Evolutionary conservation across 257 asterid species (phyloP).

Genomic region (Dorcoceras hygrometricum): DNA sequence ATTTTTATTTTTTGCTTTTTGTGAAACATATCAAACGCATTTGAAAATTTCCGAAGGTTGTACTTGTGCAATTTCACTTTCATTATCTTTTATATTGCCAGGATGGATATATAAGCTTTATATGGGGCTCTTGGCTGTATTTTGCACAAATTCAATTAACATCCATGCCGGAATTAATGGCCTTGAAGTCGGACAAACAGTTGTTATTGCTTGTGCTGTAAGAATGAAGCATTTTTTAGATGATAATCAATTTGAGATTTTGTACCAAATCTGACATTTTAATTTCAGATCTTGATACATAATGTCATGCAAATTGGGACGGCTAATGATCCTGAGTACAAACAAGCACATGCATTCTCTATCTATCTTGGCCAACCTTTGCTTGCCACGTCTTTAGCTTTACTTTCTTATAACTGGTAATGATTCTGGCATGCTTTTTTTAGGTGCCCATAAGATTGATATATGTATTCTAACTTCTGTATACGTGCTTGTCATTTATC

Average conservation of each 20-base stretch:
- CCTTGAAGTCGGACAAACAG: slow-evolving; percentile 97
- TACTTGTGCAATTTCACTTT: neutral
- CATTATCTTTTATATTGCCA: slow-evolving; percentile 30
- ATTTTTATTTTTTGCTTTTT: neutral
- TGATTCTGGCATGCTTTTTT: slow-evolving; percentile 11
- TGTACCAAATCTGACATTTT: slow-evolving; percentile 16
- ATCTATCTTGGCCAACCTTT: slow-evolving; percentile 85
- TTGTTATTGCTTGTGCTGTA: slow-evolving; percentile 86
- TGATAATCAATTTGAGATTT: neutral
- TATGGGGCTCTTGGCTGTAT: slow-evolving; percentile 89
- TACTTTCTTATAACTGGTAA: slow-evolving; percentile 91
- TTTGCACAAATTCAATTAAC: slow-evolving; percentile 93
- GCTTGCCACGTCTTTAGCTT: slow-evolving; percentile 89
- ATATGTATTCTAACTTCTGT: slow-evolving; percentile 5
- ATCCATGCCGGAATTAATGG: slow-evolving; percentile 95
- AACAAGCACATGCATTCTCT: slow-evolving; percentile 93
- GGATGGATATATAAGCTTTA: slow-evolving; percentile 92
- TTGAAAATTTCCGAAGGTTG: neutral
- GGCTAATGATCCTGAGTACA: slow-evolving; percentile 62
- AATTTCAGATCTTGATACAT: slow-evolving; percentile 69
- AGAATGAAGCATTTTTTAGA: slow-evolving; percentile 25
- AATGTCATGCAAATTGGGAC: slow-evolving; percentile 88
- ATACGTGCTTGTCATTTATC: slow-evolving; percentile 2
- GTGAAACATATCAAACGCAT: too few species aligned
- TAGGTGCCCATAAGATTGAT: neutral